These are phyloP conservation scores for Gracilaria vermiculophylla DNA, from an alignment of 23 red algal genomes.

Conservation along the genomic window DNA sequence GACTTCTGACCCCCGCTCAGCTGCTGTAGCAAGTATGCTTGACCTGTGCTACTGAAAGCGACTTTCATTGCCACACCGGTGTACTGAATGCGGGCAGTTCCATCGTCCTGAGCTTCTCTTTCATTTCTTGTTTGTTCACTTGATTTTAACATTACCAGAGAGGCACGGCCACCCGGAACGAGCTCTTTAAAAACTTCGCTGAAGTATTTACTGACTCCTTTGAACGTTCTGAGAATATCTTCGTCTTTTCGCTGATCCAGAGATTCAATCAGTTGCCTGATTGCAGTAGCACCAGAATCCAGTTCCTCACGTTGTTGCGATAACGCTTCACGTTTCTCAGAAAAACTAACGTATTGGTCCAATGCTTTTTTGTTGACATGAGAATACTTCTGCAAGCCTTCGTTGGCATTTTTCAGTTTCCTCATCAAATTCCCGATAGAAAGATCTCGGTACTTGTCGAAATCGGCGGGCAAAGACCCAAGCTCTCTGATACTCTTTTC, in stretches of 20 bases:
- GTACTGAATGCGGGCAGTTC: constrained; percentile 54
- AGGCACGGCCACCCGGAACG: constrained; percentile 81
- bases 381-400: constrained; percentile 66
- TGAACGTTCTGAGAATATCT: constrained; percentile 94
- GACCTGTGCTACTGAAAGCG: constrained; percentile 69
- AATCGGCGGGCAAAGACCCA: constrained; percentile 87
- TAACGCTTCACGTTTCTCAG: constrained; percentile 85
- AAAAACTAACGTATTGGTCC: constrained; percentile 92
- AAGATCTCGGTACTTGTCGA: constrained; percentile 63
- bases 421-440: constrained; percentile 50
- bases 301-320: constrained; percentile 71
- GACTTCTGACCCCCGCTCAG: constrained; percentile 96
- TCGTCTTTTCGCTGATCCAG: constrained; percentile 90
- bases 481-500: constrained; percentile 85
- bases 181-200: constrained; percentile 84
- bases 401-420: constrained; percentile 64
- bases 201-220: constrained; percentile 86
- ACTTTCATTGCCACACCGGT: constrained; percentile 92
- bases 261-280: constrained; percentile 85
- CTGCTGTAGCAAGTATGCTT: constrained; percentile 72
- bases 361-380: constrained; percentile 99
- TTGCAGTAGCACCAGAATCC: constrained; percentile 78
- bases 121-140: constrained; percentile 4
- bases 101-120: background rate
- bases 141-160: constrained; percentile 87